Evolutionary conservation across 208 protist genomes (phyloP).

Genomic region (Strigomonas culicis): DNA sequence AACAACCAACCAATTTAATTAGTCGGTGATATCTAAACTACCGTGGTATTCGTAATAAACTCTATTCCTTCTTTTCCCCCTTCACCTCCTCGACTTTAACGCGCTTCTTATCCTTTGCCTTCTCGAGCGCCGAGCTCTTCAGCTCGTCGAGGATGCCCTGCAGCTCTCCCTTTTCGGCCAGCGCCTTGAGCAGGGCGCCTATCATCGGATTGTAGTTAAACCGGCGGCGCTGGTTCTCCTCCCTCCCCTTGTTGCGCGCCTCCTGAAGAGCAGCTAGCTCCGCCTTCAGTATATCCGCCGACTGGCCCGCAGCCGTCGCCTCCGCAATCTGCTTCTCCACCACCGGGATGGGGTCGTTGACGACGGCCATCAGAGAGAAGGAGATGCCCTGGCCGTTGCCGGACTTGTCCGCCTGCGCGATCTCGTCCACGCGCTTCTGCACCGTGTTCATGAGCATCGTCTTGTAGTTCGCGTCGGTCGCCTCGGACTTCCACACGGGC

Average conservation of each 20-base stretch:
- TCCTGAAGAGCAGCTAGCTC: constrained; percentile 53
- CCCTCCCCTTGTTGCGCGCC: constrained; percentile 44
- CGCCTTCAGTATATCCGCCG: constrained; percentile 47
- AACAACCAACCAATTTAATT: too few relatives aligned
- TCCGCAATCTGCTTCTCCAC: constrained; percentile 66
- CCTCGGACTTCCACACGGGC: constrained; percentile 82
- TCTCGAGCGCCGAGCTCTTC: constrained; percentile 11
- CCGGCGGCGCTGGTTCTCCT: constrained; percentile 94
- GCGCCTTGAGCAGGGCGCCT: constrained; percentile 89
- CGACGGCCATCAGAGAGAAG: constrained; percentile 96
- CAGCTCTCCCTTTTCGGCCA: constrained; percentile 92
- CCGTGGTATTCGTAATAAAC: too few relatives aligned
- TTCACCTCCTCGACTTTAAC: constrained; percentile 16
- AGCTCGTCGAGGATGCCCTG: constrained; percentile 49
- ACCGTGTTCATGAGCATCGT: constrained; percentile 73
- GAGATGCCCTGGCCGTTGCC: constrained; percentile 83
- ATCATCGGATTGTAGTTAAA: constrained; percentile 98
- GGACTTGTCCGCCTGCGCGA: constrained; percentile 42
- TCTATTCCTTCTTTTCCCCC: constrained; percentile 15
- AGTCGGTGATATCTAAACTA: too few relatives aligned
- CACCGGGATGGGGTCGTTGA: constrained; percentile 77
- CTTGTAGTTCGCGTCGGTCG: constrained; percentile 61
- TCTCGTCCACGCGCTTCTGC: constrained; percentile 81
- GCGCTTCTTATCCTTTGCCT: constrained; percentile 2
- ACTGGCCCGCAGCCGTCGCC: constrained; percentile 32